Evolutionary conservation across 2,329 filamentous ascomycete genomes (phyloP).

Genomic region (Sclerotinia spermophila): DNA sequence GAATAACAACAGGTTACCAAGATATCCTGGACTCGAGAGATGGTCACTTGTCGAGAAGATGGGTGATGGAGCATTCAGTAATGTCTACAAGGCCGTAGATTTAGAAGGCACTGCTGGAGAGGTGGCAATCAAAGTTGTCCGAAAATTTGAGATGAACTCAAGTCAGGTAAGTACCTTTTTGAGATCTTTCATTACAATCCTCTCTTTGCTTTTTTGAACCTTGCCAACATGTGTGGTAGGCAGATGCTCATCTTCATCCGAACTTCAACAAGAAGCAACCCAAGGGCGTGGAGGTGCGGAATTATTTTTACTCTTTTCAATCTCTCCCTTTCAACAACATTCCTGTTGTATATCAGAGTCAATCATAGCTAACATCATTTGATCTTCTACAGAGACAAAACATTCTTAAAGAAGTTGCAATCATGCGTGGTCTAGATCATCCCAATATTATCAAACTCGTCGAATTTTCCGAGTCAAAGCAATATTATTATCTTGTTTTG

Average conservation of each 20-base stretch:
- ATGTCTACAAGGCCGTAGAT: slow-evolving; percentile 89
- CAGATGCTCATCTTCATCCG: slow-evolving; percentile 88
- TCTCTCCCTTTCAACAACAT: slow-evolving; percentile 26
- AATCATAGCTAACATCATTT: slow-evolving; percentile 19
- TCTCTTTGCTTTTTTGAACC: slow-evolving; percentile 31
- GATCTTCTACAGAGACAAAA: slow-evolving; percentile 70
- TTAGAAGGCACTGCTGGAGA: slow-evolving; percentile 66
- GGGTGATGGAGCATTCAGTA: slow-evolving; percentile 98
- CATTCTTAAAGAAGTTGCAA: slow-evolving; percentile 97
- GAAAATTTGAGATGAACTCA: slow-evolving; percentile 98
- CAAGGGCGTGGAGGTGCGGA: slow-evolving; percentile 93
- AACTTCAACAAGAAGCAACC: slow-evolving; percentile 93
- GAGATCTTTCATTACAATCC: slow-evolving; percentile 34
- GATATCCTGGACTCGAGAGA: slow-evolving; percentile 78
- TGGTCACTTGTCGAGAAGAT: slow-evolving; percentile 93
- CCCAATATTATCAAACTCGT: slow-evolving; percentile 93
- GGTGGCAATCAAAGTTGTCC: slow-evolving; percentile 96
- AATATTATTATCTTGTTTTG: slow-evolving; percentile 97
- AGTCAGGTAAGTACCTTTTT: slow-evolving; percentile 76
- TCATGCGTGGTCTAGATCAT: slow-evolving; percentile 95
- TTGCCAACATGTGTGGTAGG: slow-evolving; percentile 66
- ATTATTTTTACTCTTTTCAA: slow-evolving; percentile 38
- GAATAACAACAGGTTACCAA: slow-evolving; percentile 78
- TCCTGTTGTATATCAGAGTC: not conserved
- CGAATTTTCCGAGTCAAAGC: slow-evolving; percentile 86